phyloP scores from a whole-genome alignment of 2,329 filamentous ascomycete genomes.

The Cladosporium sp. region DNA sequence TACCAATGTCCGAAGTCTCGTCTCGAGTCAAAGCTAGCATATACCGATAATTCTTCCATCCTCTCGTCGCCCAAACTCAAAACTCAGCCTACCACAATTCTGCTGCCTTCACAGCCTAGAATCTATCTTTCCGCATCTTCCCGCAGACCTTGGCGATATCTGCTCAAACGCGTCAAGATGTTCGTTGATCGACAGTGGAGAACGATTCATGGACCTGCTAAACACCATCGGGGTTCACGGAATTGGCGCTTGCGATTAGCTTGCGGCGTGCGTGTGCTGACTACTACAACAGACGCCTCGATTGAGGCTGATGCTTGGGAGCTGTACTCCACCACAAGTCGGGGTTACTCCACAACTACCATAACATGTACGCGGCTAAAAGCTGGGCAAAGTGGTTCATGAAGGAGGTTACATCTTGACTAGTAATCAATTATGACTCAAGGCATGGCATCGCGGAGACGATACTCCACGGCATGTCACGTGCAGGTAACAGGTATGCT shows the following conservation, averaged over 20 bases:
- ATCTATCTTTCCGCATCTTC: neutral
- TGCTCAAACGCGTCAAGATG: neutral
- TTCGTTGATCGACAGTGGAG: slow-evolving; percentile 1
- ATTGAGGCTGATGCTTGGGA: neutral
- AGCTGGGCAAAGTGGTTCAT: slow-evolving; percentile 1
- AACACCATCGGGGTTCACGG: neutral
- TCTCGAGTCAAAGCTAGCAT: neutral
- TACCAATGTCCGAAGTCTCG: neutral
- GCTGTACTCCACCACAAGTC: neutral
- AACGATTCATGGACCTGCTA: neutral
- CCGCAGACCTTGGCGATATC: slow-evolving; percentile 8
- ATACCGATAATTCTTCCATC: neutral
- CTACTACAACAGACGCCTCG: neutral
- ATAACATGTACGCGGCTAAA: slow-evolving; percentile 1
- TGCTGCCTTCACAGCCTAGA: neutral
- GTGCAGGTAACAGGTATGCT: neutral
- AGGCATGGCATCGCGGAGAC: no score
- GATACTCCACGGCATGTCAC: neutral
- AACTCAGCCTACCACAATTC: neutral
- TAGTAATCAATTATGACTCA: no score
- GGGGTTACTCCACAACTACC: neutral
- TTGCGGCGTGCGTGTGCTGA: neutral
- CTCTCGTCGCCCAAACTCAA: no score
- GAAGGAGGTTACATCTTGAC: neutral
- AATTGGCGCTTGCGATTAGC: neutral